Evolutionary conservation across 23 red algal species (phyloP), one percentile per base, ranked within the genome.

Genomic region (Cyanidioschyzon merolae): DNA sequence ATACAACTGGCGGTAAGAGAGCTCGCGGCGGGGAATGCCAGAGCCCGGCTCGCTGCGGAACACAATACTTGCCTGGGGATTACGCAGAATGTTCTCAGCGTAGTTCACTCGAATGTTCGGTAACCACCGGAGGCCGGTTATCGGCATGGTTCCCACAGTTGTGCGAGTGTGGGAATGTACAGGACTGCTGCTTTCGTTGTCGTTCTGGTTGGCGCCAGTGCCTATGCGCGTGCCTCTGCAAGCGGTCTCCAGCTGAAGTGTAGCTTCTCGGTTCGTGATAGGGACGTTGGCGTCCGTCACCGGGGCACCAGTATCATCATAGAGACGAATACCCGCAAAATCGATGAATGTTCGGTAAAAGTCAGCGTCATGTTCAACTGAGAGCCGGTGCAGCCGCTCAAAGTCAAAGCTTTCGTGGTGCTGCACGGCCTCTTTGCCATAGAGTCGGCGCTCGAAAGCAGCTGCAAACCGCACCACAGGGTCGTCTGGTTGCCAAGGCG

Each of bases 91-190:
- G 16, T 83, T 88, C 32, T 84, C 54, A 7, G 88, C 83, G 7
- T 80, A 45, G 41, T 87, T 87, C 39, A 83, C 1, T 26, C 38
- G 75, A 15, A 45, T 37, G 59, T 76, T 77, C 0, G 75, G 74
- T 24, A 91, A 75, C 88, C 88, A 91, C n/a, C 45, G 40, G 0
- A 81, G 38, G 39, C 78, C 68, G 27, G 78, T 67, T 34, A 81
- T 81, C 1, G 78, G 58, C 59, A 16, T 71, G 45, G 54, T 63
- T 18, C 68, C 78, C 45, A 39, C 41, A 16, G 38, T 50, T 36
- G 3, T 30, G n/a, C n/a, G n/a, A n/a, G n/a, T n/a, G n/a, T n/a
- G n/a, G n/a, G n/a, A n/a, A n/a, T n/a, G n/a, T n/a, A n/a, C n/a
- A n/a, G n/a, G n/a, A n/a, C n/a, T n/a, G n/a, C n/a, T n/a, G n/a